A percentile compares a stretch with the other conserved stretches of the same genome.
These are phyloP conservation scores for barley (Hordeum vulgare) DNA, from an alignment of 176 grass and related monocot genomes.

Conservation along the genomic window DNA sequence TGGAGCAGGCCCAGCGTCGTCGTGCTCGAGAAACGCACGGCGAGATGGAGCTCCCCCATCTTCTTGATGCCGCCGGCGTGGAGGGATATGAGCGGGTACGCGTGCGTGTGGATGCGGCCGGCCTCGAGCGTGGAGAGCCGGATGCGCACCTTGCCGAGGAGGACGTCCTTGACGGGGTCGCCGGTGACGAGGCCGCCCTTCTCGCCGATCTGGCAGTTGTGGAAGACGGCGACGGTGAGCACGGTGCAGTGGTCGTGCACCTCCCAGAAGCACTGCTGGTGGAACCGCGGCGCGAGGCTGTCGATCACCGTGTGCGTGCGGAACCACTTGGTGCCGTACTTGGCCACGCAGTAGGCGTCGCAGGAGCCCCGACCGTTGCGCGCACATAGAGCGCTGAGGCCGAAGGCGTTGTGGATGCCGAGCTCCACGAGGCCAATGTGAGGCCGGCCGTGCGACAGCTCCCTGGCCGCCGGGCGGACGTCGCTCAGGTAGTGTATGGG, in stretches of 20 bases:
- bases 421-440: constrained; percentile 65
- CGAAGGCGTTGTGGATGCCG: constrained; percentile 54
- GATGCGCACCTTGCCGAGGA: constrained; percentile 77
- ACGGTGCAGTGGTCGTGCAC: constrained; percentile 76
- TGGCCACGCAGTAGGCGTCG: constrained; percentile 78
- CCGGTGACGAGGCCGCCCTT: constrained; percentile 42
- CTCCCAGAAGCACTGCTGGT: constrained; percentile 79
- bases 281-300: constrained; percentile 61
- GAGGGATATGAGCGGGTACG: constrained; percentile 64
- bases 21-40: constrained; percentile 53
- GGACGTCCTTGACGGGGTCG: constrained; percentile 53
- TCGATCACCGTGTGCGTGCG: constrained; percentile 67
- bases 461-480: constrained; percentile 48
- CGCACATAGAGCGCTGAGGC: constrained; percentile 45
- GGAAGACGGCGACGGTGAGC: constrained; percentile 77
- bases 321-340: constrained; percentile 81
- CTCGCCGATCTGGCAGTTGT: constrained; percentile 66
- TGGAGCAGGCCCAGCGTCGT: constrained; percentile 46
- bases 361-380: constrained; percentile 59
- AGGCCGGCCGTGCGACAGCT: constrained; percentile 32
- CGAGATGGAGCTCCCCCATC: constrained; percentile 69
- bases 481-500: constrained; percentile 59
- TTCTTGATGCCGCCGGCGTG: constrained; percentile 58
- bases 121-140: constrained; percentile 76
- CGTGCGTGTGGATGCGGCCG: constrained; percentile 64